Conservation (phyloP, 805 yeast genomes). For the Ogataea paraovalis region DNA sequence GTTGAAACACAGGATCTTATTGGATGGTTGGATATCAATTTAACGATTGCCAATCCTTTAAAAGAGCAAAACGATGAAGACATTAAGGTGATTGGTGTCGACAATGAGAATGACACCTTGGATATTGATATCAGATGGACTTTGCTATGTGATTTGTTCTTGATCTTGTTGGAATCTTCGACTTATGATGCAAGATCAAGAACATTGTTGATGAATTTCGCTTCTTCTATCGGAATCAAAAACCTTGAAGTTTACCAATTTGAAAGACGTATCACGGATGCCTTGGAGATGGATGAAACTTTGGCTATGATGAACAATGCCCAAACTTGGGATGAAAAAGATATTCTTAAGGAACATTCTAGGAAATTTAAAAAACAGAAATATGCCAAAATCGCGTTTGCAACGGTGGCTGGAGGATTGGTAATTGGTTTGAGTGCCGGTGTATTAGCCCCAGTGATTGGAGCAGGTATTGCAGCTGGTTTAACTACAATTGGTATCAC, state of each 20-base stretch:
- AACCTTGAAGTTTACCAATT: slow-evolving; percentile 78
- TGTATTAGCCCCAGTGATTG: slow-evolving; percentile 92
- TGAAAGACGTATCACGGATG: slow-evolving; percentile 85
- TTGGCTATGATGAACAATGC: slow-evolving; percentile 28
- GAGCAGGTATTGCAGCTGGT: slow-evolving; percentile 98
- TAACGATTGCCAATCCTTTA: slow-evolving; percentile 49
- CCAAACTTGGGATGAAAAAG: slow-evolving; percentile 69
- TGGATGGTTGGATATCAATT: slow-evolving; percentile 43
- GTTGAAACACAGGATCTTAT: slow-evolving; percentile 70
- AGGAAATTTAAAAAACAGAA: slow-evolving; percentile 62
- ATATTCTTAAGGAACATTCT: slow-evolving; percentile 67
- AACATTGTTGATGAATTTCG: slow-evolving; percentile 67
- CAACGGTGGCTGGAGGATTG: slow-evolving; percentile 93
- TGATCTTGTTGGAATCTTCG: slow-evolving; percentile 76
- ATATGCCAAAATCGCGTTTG: slow-evolving; percentile 84
- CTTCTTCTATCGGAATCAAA: slow-evolving; percentile 52
- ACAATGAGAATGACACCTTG: slow-evolving; percentile 33
- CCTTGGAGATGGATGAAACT: slow-evolving; percentile 72
- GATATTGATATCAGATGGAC: slow-evolving; percentile 90
- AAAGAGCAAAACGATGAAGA: slow-evolving; percentile 23
- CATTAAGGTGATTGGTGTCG: slow-evolving; percentile 19
- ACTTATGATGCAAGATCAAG: slow-evolving; percentile 88
- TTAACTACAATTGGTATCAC: slow-evolving; percentile 89
- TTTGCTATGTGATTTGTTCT: slow-evolving; percentile 82
- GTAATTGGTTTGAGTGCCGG: slow-evolving; percentile 96